A percentile compares a stretch with the other conserved stretches of the same genome.
Conservation (phyloP, 2,329 filamentous ascomycete genomes). For the Calonectria multiphialidica region DNA sequence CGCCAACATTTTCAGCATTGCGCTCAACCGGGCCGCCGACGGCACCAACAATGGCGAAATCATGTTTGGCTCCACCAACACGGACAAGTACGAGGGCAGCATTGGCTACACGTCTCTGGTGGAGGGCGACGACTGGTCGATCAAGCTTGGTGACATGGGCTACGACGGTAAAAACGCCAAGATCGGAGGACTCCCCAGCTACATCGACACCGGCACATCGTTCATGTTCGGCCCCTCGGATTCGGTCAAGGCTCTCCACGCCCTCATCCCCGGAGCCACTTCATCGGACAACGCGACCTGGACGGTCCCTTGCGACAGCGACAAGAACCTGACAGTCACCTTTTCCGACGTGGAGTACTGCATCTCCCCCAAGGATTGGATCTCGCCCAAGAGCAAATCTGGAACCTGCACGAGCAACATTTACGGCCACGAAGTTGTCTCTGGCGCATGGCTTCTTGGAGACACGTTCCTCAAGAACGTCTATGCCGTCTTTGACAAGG, state of each 20-base stretch:
- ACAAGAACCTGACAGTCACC: conserved; percentile 69
- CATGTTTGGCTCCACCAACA: conserved; percentile 79
- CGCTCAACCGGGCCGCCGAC: conserved; percentile 76
- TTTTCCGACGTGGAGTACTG: conserved; percentile 77
- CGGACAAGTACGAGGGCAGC: conserved; percentile 74
- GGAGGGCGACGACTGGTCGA: conserved; percentile 76
- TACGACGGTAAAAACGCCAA: conserved; percentile 70
- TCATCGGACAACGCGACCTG: conserved; percentile 72
- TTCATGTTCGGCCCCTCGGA: conserved; percentile 79
- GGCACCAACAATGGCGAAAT: conserved; percentile 79
- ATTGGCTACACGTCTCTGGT: conserved; percentile 74
- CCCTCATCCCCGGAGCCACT: conserved; percentile 71
- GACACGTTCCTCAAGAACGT: conserved; percentile 92
- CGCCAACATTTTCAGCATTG: conserved; percentile 77
- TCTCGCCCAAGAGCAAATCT: conserved; percentile 60
- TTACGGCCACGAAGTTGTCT: conserved; percentile 77
- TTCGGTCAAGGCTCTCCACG: conserved; percentile 77
- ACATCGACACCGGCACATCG: conserved; percentile 88
- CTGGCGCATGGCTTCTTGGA: conserved; percentile 81
- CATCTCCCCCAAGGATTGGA: conserved; percentile 79
- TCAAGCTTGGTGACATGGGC: conserved; percentile 74
- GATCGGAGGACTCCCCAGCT: conserved; percentile 70
- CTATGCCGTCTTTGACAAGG: conserved; percentile 86
- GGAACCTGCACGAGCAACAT: conserved; percentile 77
- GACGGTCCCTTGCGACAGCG: conserved; percentile 79